Evolutionary conservation across 306 rosid genomes (phyloP).

Genomic region (Sophora flavescens): DNA sequence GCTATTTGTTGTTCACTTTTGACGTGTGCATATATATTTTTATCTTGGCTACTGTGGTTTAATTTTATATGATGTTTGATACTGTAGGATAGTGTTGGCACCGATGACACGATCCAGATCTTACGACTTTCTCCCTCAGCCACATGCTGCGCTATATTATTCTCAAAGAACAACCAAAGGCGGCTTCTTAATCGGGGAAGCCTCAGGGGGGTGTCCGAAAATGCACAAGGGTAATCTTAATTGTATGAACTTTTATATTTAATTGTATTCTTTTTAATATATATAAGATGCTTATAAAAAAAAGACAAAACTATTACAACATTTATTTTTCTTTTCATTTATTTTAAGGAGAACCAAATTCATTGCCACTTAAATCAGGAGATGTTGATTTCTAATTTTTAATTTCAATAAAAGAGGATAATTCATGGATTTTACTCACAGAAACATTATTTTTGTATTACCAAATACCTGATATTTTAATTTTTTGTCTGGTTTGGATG

Average conservation of each 20-base stretch:
- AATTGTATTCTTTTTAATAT: too few relatives aligned
- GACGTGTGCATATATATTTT: not conserved
- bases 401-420: too few relatives aligned
- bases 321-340: too few relatives aligned
- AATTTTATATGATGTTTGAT: not conserved
- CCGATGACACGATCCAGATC: slow-evolving; percentile 59
- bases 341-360: too few relatives aligned
- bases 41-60: not conserved
- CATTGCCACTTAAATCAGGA: too few relatives aligned
- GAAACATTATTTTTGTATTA: not conserved
- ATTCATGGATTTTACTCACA: not conserved
- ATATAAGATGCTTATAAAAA: too few relatives aligned
- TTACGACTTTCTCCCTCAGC: slow-evolving; percentile 55
- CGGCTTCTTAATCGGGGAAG: slow-evolving; percentile 61
- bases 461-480: not conserved
- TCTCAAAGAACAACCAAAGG: slow-evolving; percentile 60
- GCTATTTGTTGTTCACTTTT: too few relatives aligned
- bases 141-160: slow-evolving; percentile 60
- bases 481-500: not conserved
- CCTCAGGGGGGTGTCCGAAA: slow-evolving; percentile 58
- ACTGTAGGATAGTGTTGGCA: slow-evolving; percentile 51
- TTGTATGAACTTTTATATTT: too few relatives aligned
- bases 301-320: too few relatives aligned
- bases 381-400: too few relatives aligned
- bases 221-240: slow-evolving; percentile 58